Evolutionary conservation across 2,329 filamentous ascomycete species (phyloP).

Genomic region (Elsinoe perseae): DNA sequence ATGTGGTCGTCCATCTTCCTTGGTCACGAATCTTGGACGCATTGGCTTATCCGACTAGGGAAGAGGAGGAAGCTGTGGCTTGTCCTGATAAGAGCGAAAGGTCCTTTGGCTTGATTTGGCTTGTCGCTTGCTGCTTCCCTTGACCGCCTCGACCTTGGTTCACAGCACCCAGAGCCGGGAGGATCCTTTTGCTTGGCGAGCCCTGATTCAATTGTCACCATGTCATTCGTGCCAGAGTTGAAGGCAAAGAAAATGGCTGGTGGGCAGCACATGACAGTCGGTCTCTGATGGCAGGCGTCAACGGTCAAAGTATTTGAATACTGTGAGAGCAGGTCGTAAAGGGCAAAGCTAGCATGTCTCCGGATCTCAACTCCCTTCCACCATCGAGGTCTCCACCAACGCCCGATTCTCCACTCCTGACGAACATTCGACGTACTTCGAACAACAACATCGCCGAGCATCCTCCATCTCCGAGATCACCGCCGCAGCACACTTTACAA

Average conservation of each 20-base stretch:
- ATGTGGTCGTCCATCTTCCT: not conserved
- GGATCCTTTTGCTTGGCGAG: slow-evolving; percentile 1
- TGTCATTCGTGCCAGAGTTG: slow-evolving; percentile 1
- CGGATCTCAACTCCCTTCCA: slow-evolving; percentile 54
- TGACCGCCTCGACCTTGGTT: not conserved
- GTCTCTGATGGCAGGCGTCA: slow-evolving; percentile 14
- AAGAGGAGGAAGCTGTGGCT: not conserved
- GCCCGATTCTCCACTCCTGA: slow-evolving; percentile 26
- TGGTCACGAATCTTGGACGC: not conserved
- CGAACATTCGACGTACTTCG: slow-evolving; percentile 26
- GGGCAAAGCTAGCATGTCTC: slow-evolving; percentile 36
- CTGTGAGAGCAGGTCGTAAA: not conserved
- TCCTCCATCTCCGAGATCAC: slow-evolving; percentile 54
- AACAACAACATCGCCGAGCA: slow-evolving; percentile 35
- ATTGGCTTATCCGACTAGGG: not conserved
- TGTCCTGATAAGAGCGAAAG: not conserved
- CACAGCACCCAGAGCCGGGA: not conserved
- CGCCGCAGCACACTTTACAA: slow-evolving; percentile 61
- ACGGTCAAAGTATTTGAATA: not conserved
- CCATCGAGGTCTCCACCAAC: slow-evolving; percentile 37
- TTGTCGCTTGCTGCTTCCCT: not conserved
- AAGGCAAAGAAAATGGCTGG: slow-evolving; percentile 11
- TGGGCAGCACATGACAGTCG: not conserved
- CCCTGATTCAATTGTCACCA: not conserved
- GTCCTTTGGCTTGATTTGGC: not conserved